phyloP scores from a whole-genome alignment of 75 land plant genomes.

The Pinus albicaulis region DNA sequence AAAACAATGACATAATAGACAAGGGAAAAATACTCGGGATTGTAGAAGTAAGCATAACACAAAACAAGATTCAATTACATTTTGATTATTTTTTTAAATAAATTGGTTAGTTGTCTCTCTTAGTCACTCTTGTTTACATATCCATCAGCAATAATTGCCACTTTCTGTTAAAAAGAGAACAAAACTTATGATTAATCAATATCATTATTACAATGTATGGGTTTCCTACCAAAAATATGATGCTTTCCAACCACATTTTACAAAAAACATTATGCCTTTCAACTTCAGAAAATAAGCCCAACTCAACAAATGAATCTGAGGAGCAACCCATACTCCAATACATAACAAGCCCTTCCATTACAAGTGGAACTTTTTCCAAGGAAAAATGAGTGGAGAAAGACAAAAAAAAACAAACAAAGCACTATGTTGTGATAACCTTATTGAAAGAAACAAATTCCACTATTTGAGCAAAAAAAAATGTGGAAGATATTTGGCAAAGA shows the following conservation, averaged over 20 bases:
- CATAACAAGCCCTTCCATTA: conserved; percentile 68
- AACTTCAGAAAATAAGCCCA: conserved; percentile 97
- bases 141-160: not conserved
- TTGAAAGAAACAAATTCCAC: conserved; percentile 98
- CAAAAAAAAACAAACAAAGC: conserved; percentile 98
- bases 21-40: no score
- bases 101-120: not conserved
- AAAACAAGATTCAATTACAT: no score
- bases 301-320: conserved; percentile 86
- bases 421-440: conserved; percentile 99
- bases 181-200: conserved; percentile 50
- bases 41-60: no score
- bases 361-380: conserved; percentile 74
- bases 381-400: conserved; percentile 78
- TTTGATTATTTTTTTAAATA: no score
- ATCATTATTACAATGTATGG: conserved; percentile 47
- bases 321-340: conserved; percentile 71
- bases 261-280: conserved; percentile 75
- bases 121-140: conserved; percentile 6
- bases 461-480: conserved; percentile 91
- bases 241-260: conserved; percentile 90
- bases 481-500: conserved; percentile 67
- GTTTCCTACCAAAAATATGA: conserved; percentile 81
- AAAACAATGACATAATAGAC: no score
- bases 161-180: conserved; percentile 18